Evolutionary conservation across 495 filamentous ascomycete species (phyloP), one percentile per base, ranked within the genome.

Genomic region (Xylaria grammica): DNA sequence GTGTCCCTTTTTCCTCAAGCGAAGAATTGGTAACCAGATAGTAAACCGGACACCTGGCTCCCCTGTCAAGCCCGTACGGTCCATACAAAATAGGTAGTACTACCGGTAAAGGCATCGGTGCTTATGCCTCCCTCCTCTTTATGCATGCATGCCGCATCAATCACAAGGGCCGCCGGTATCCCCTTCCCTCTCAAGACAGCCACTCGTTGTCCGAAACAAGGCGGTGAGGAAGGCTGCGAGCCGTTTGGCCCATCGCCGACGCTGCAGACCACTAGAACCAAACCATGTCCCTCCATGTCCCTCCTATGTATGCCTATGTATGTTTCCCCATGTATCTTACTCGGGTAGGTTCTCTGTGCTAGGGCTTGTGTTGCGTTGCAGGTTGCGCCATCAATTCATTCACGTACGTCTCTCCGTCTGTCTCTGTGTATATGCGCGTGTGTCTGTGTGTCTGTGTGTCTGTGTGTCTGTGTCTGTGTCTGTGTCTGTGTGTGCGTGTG

Each of bases 201-300:
- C 45, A 42, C 45, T 51, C 57, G 42, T 26, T 46, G 40, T 40
- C 51, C 60, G 48, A 45, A 63, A 38, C 34, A 56, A 54, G 62
- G 62, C 62, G 62, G 62, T 64, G 62, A 57, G 42, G 56, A 52
- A 58, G 62, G 61, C 38, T 63, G 61, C 32, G 53, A 64, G 62
- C 62, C 62, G 62, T 64, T 64, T 64, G 62, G 62, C 53, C 22
- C 52, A 24, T 51, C 17, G 46, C 60, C 61, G 52, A 50, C 50
- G 34, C 58, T 63, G 58, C 58, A 52, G 45, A 29, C 8, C 20
- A 51, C 46, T 61, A 34, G 52, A 57, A 57, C 42, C 61, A 48
- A 27, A 40, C 42, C 48, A 36, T 27, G 38, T 24, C 24, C 42
- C 38, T n/a, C 42, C 40, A 46, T 20, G 38, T 60, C 22, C 36